Conservation (phyloP, 2,329 filamentous ascomycete genomes). For the Phoma herbarum region DNA sequence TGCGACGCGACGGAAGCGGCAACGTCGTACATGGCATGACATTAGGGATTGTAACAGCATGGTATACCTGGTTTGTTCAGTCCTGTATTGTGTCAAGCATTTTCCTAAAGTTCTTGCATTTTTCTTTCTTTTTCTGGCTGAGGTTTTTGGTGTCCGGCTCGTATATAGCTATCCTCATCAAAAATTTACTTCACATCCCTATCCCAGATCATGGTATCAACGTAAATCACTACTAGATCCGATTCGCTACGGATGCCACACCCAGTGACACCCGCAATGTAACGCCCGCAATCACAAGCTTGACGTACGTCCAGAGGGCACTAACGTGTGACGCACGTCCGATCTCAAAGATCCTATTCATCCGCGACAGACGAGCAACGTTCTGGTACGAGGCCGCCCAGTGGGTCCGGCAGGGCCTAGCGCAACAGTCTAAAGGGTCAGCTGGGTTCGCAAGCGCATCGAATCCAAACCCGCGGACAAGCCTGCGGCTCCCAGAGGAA, state of each 20-base stretch:
- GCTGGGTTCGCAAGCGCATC: slow-evolving; percentile 20
- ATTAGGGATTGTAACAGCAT: not conserved
- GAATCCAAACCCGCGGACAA: slow-evolving; percentile 13
- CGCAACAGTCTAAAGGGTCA: slow-evolving; percentile 7
- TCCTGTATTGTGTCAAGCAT: not conserved
- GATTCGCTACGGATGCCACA: not conserved
- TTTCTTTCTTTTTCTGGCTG: not conserved
- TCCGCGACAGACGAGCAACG: slow-evolving; percentile 20
- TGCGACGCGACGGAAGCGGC: slow-evolving; percentile 3
- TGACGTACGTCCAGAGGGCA: not conserved
- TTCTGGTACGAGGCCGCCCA: slow-evolving; percentile 11
- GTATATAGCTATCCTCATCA: slow-evolving; percentile 10
- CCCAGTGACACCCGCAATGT: not conserved
- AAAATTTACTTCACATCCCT: slow-evolving; percentile 4
- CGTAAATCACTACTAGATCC: not conserved
- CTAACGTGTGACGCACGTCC: slow-evolving; percentile 11
- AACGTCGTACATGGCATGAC: slow-evolving; percentile 11
- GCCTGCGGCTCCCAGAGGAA: slow-evolving; percentile 5
- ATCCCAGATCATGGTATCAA: not conserved
- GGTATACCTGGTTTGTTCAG: slow-evolving; percentile 3
- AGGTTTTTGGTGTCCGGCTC: not conserved
- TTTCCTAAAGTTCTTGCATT: not conserved
- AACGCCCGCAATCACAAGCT: slow-evolving; percentile 1
- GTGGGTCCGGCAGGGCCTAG: slow-evolving; percentile 16
- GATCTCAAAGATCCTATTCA: slow-evolving; percentile 6